Evolutionary conservation across 441 rosid genomes (phyloP).

Genomic region (Pelargonium fulgidum): DNA sequence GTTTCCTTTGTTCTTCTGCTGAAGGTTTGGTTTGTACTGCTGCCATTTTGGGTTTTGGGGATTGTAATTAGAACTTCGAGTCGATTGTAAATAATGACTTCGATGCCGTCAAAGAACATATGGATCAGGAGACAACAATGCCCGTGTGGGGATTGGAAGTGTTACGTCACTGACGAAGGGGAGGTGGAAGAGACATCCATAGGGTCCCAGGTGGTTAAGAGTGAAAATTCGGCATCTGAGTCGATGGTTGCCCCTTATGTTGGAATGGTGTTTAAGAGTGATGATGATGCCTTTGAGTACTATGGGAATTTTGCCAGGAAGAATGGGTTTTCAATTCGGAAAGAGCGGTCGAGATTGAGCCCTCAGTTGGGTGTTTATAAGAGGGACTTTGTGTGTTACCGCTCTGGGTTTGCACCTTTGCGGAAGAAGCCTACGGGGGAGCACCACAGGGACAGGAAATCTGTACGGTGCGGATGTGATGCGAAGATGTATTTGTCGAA

Average conservation of each 20-base stretch:
- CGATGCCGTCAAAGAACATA: constrained; percentile 53
- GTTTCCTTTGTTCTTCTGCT: not conserved
- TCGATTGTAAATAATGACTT: constrained; percentile 25
- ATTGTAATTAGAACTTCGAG: not conserved
- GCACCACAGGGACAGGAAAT: constrained; percentile 84
- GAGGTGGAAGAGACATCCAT: constrained; percentile 43
- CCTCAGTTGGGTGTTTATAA: constrained; percentile 77
- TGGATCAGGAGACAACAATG: constrained; percentile 86
- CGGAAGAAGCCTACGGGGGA: constrained; percentile 77
- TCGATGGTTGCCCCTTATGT: constrained; percentile 65
- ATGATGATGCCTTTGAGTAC: constrained; percentile 77
- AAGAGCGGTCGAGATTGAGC: constrained; percentile 84
- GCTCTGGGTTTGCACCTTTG: constrained; percentile 83
- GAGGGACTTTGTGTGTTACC: constrained; percentile 86
- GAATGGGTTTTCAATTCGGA: constrained; percentile 77
- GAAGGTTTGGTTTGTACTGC: constrained; percentile 1
- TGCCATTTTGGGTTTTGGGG: not conserved
- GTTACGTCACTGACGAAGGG: constrained; percentile 57
- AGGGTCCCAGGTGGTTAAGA: constrained; percentile 40
- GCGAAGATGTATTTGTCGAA: constrained; percentile 74
- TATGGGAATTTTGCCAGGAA: constrained; percentile 73
- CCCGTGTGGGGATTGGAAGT: constrained; percentile 95
- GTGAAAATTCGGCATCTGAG: constrained; percentile 48
- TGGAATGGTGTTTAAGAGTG: constrained; percentile 74
- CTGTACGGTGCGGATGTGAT: constrained; percentile 89